Evolutionary conservation across 768 basidiomycete species (phyloP), one percentile per base, ranked within the genome.

Genomic region (Lactarius evosmus): DNA sequence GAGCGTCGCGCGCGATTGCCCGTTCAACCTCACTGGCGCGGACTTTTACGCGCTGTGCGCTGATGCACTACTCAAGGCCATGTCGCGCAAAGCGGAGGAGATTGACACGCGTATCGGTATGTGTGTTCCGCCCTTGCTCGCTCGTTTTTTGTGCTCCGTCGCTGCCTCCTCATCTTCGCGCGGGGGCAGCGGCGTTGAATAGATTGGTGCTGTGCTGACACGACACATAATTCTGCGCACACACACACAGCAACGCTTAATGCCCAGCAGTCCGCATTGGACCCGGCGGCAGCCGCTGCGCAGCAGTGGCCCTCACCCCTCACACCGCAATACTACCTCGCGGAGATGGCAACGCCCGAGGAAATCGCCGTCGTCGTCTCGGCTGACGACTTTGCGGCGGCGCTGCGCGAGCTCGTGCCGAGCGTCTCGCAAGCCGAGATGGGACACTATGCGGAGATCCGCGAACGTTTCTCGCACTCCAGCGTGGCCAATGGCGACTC

Each of bases 1-100:
- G 22, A 65, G 70, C 8, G 74, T 99, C 50, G 91, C 90, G 25
- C 79, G 85, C 30, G 76, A 77, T 36, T 98, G 95, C 66, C 88
- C 93, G 0, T 93, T 95, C 79, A 93, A 95, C 72, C 95, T 89
- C 72, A 98, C 97, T 2, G 97, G 97, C 50, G 97, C 97, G 46
- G 97, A 99, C 73, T 95, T 98, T 67, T 98, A 99, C 77, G 97
- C 97, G 0, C 78, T 99, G 9, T 98, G 97, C 74, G 91, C 94
- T 6, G 96, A 99, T 75, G 95, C 97, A 1, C 86, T 99, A 82
- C 80, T 99, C 61, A 91, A 91, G 73, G 93, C 97, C 11, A 96
- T 99, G 87, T 87, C 93, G 25, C 79, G 91, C 40, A 93, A 89
- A 68, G 95, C 97, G 0, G 82, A 84, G 65, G 83, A 82, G 56